Evolutionary conservation across 345 rosid genomes (phyloP).

Genomic region (Capsella bursapastoris): DNA sequence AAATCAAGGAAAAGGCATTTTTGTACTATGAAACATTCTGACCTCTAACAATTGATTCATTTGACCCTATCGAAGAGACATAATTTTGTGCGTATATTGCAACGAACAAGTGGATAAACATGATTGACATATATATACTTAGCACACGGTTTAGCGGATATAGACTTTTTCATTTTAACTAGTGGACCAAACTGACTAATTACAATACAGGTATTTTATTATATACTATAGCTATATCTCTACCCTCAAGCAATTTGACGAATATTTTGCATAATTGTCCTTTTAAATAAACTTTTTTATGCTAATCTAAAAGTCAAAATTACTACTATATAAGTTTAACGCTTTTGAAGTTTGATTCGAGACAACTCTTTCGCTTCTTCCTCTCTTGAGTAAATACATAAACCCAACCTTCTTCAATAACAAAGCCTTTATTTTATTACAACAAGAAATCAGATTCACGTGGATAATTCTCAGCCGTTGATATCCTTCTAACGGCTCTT

Average conservation of each 20-base stretch:
- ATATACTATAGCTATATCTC: background rate
- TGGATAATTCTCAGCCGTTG: conserved; percentile 1
- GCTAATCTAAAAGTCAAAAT: conserved; percentile 13
- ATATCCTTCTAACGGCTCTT: background rate
- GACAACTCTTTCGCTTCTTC: background rate
- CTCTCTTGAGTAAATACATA: conserved; percentile 12
- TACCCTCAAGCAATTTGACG: background rate
- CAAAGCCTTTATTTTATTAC: background rate
- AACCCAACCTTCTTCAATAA: background rate
- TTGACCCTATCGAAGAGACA: conserved; percentile 40
- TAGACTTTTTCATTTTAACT: conserved; percentile 20
- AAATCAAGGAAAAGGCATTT: conserved; percentile 23
- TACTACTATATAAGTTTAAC: background rate
- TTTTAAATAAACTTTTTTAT: background rate
- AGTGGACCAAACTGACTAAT: conserved; percentile 1
- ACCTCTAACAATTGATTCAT: conserved; percentile 28
- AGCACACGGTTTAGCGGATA: conserved; percentile 12
- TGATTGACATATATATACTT: background rate
- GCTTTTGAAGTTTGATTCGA: conserved; percentile 6
- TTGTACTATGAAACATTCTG: conserved; percentile 23
- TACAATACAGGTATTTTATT: background rate
- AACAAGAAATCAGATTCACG: conserved; percentile 1
- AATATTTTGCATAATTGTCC: background rate
- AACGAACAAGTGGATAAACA: conserved; percentile 31
- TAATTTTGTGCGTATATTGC: background rate